Evolutionary conservation across 345 rosid genomes (phyloP).

Genomic region (Geranium brycei): DNA sequence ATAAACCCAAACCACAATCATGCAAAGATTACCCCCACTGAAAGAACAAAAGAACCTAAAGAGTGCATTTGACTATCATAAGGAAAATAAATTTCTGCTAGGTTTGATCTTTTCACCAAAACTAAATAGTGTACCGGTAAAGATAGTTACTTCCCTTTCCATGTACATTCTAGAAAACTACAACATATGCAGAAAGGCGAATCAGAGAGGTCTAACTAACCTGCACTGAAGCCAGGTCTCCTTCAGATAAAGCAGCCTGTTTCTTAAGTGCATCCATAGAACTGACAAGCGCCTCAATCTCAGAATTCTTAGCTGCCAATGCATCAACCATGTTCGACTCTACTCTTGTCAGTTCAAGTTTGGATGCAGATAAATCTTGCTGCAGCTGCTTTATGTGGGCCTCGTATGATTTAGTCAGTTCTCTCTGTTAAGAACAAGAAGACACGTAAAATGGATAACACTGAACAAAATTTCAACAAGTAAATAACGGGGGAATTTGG

Average conservation of each 20-base stretch:
- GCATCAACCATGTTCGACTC: constrained; percentile 84
- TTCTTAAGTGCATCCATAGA: constrained; percentile 71
- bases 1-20: constrained; percentile 6
- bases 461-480: neutral
- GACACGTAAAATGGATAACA: constrained; percentile 13
- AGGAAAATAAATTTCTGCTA: neutral
- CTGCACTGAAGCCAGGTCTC: constrained; percentile 86
- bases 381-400: constrained; percentile 74
- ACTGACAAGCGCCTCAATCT: constrained; percentile 69
- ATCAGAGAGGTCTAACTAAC: constrained; percentile 24
- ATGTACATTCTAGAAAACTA: neutral
- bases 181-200: neutral
- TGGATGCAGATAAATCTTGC: constrained; percentile 60
- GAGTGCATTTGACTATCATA: neutral
- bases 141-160: neutral
- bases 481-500: constrained; percentile 6
- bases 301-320: constrained; percentile 80
- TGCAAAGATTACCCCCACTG: neutral
- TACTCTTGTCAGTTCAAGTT: constrained; percentile 63
- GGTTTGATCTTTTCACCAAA: no score
- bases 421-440: constrained; percentile 51
- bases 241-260: constrained; percentile 75
- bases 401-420: constrained; percentile 82
- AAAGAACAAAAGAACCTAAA: constrained; percentile 4
- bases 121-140: neutral